phyloP scores from a whole-genome alignment of 495 filamentous ascomycete genomes.

The Xylaria sp. region DNA sequence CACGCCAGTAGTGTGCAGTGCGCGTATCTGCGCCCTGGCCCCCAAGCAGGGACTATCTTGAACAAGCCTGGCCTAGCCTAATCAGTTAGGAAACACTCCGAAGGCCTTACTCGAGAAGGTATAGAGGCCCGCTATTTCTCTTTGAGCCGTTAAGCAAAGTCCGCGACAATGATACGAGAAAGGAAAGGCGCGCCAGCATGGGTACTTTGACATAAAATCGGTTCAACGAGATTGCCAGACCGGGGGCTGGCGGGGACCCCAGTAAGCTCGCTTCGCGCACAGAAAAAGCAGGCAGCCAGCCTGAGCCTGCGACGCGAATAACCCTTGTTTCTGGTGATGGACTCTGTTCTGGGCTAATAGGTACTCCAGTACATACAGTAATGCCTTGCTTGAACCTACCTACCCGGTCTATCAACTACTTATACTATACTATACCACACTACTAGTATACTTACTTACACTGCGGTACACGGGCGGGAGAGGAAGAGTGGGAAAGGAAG shows the following conservation, averaged over 20 bases:
- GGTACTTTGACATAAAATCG: conserved; percentile 40
- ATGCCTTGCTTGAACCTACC: conserved; percentile 18
- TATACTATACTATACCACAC: neutral
- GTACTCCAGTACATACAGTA: conserved; percentile 22
- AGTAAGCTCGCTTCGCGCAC: conserved; percentile 56
- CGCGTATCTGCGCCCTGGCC: conserved; percentile 41
- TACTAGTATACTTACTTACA: neutral
- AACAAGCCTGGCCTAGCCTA: conserved; percentile 37
- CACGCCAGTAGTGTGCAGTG: conserved; percentile 18
- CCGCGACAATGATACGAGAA: conserved; percentile 49
- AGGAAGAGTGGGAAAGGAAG: conserved; percentile 15
- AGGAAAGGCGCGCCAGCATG: conserved; percentile 45
- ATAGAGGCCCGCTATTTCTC: conserved; percentile 52
- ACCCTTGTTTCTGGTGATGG: conserved; percentile 22
- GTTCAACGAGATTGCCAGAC: conserved; percentile 47
- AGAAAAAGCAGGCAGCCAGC: conserved; percentile 44
- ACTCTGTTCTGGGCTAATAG: conserved; percentile 23
- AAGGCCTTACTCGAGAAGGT: conserved; percentile 40
- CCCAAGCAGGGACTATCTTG: conserved; percentile 39
- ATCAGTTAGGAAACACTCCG: conserved; percentile 58
- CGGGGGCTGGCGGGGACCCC: conserved; percentile 44
- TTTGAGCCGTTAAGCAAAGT: conserved; percentile 57
- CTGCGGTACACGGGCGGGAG: conserved; percentile 10
- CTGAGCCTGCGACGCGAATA: conserved; percentile 28
- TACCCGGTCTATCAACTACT: too few relatives aligned